Evolutionary conservation across 345 rosid genomes (phyloP).

Genomic region (Excoecaria agallocha): DNA sequence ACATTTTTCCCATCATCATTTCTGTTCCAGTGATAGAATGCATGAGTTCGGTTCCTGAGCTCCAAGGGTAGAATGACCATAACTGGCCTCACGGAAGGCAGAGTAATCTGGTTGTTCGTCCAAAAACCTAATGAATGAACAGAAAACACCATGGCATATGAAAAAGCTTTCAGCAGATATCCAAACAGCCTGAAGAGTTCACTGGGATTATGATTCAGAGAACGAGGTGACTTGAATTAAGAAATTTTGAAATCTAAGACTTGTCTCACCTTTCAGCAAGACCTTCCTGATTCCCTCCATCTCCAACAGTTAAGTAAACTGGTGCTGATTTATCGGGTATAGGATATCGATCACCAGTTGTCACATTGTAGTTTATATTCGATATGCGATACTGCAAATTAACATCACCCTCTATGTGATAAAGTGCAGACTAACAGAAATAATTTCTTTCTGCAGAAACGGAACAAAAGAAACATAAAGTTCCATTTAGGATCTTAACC

Average conservation of each 20-base stretch:
- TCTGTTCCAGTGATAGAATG: constrained; percentile 27
- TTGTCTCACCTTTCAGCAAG: constrained; percentile 40
- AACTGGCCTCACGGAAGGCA: constrained; percentile 28
- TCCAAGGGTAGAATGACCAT: constrained; percentile 29
- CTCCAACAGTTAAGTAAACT: constrained; percentile 59
- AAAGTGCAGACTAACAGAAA: neutral
- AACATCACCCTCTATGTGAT: constrained; percentile 8
- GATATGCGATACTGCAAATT: constrained; percentile 47
- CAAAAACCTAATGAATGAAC: constrained; percentile 13
- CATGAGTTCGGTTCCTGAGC: constrained; percentile 28
- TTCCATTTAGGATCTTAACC: too few relatives aligned
- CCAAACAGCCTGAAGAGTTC: neutral
- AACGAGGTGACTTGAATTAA: too few relatives aligned
- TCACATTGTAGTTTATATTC: constrained; percentile 46
- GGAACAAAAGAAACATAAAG: neutral
- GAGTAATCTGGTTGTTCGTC: constrained; percentile 32
- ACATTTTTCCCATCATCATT: constrained; percentile 27
- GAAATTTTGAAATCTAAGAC: neutral
- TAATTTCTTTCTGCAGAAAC: neutral
- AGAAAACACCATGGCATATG: neutral
- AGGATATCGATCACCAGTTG: constrained; percentile 47
- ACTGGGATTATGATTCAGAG: neutral
- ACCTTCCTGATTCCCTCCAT: constrained; percentile 81
- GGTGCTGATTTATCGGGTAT: constrained; percentile 50
- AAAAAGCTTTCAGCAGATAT: neutral